Conservation (phyloP, 805 yeast species). For the Myxozyma neotropica region DNA sequence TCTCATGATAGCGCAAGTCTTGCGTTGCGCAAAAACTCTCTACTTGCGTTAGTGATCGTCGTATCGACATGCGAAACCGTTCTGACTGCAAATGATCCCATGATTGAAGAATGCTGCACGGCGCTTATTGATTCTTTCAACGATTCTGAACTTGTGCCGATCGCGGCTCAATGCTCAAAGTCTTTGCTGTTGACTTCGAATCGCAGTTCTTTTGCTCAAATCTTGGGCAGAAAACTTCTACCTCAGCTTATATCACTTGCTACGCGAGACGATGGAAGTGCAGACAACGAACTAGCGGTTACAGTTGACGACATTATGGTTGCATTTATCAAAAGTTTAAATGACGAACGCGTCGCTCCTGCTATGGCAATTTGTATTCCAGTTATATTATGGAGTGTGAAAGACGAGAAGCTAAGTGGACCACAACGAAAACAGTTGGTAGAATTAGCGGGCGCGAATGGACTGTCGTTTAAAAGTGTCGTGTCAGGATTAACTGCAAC, state of each 20-base stretch:
- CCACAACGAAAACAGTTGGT: constrained; percentile 37
- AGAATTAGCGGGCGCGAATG: constrained; percentile 40
- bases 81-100: constrained; percentile 43
- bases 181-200: constrained; percentile 51
- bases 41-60: constrained; percentile 51
- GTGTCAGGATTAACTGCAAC: constrained; percentile 51
- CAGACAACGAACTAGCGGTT: constrained; percentile 37
- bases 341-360: constrained; percentile 40
- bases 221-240: constrained; percentile 50
- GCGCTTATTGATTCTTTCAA: constrained; percentile 46
- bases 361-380: constrained; percentile 41
- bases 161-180: constrained; percentile 64
- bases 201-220: constrained; percentile 42
- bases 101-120: constrained; percentile 44
- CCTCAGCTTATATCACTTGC: constrained; percentile 48
- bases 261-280: constrained; percentile 33
- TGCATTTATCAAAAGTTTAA: constrained; percentile 48
- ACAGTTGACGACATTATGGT: constrained; percentile 54
- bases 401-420: constrained; percentile 9
- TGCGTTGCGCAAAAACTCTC: constrained; percentile 41
- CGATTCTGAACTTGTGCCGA: constrained; percentile 44
- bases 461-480: constrained; percentile 42
- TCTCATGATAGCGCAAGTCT: constrained; percentile 25
- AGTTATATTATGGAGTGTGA: constrained; percentile 29
- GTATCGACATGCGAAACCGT: constrained; percentile 47